Evolutionary conservation across 2,329 filamentous ascomycete species (phyloP), one percentile per base, ranked within the genome.

Genomic region (Colletotrichum sp.): DNA sequence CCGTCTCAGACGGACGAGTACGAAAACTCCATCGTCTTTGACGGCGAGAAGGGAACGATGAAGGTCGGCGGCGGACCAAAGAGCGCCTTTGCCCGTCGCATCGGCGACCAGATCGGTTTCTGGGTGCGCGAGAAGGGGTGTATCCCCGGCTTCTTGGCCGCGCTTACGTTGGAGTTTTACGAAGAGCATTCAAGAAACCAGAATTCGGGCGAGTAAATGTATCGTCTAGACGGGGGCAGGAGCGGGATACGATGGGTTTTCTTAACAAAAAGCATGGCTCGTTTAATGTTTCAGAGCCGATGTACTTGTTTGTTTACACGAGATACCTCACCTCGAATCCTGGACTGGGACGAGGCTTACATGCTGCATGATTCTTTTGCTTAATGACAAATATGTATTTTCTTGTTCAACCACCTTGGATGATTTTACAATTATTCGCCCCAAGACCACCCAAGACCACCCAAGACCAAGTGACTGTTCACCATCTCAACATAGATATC

Each of bases 111-210:
- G 83, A 96, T 98, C 81, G 94, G 95, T 78, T 99, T 98, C 84
- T 99, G 97, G 96, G 96, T 99, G 1, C 92, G 98, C 81, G 96
- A 97, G 80, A 93, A 96, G 87, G 96, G 96, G 63, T 96, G 96
- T 83, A 98, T 99, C 78, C 96, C 96, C 6, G 96, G 96, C 72
- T 98, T 99, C 83, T 85, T 99, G 78, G 96, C 96, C 39, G 96
- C 96, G 19, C 89, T 98, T 86, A 98, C 96, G 52, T 85, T 98
- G 82, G 96, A 98, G 86, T 98, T 98, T 86, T 98, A 95, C 83
- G 96, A 99, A 80, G 92, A 94, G 86, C 85, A 90, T 73, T 80
- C 84, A 15, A 81, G 83, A 52, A 81, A 76, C n/a, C 77, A 72
- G 62, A 66, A 63, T 32, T 62, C 68, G n/a, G 63, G 49, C 16